phyloP scores from a whole-genome alignment of 108 stramenopile genomes.

The Epipyxis sp. region DNA sequence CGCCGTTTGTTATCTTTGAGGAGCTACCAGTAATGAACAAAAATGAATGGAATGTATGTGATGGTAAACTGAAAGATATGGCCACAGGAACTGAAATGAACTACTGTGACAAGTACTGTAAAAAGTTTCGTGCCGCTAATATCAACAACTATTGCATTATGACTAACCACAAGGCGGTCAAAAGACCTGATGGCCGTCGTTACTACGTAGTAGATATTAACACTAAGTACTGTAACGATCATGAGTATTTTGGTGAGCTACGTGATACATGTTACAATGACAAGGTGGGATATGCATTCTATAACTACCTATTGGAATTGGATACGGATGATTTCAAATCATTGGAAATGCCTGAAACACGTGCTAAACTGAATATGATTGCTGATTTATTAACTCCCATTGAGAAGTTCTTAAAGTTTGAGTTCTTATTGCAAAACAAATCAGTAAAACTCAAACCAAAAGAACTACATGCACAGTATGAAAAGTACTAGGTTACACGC shows the following conservation, averaged over 20 bases:
- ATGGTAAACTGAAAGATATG: slow-evolving; percentile 23
- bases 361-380: neutral
- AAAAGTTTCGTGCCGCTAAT: neutral
- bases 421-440: neutral
- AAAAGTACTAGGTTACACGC: neutral
- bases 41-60: slow-evolving; percentile 24
- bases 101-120: slow-evolving; percentile 1
- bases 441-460: neutral
- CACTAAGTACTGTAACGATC: neutral
- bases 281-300: slow-evolving; percentile 1
- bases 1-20: slow-evolving; percentile 20
- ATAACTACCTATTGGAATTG: neutral
- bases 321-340: neutral
- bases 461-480: neutral
- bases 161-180: neutral
- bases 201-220: neutral
- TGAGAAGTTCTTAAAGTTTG: neutral
- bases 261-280: neutral
- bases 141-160: slow-evolving; percentile 9
- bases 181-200: slow-evolving; percentile 3
- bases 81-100: neutral
- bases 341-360: neutral
- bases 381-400: neutral
- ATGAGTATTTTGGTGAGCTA: slow-evolving; percentile 5
- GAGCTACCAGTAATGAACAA: slow-evolving; percentile 20